Conservation (phyloP, 345 rosid species). For the Punica granatum region DNA sequence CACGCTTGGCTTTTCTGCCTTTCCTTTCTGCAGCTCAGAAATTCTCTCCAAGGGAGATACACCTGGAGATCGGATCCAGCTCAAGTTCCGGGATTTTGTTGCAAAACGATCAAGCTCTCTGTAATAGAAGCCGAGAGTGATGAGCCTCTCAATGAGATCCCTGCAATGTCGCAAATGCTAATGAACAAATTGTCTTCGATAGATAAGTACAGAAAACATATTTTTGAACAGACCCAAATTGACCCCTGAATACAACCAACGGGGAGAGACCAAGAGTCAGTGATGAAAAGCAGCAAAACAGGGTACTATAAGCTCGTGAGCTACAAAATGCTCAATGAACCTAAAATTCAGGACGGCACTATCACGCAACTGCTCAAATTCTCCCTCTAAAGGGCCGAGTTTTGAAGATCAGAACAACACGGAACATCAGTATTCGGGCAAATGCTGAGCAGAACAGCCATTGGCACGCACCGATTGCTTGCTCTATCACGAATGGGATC, state of each 20-base stretch:
- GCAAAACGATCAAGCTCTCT: slow-evolving; percentile 86
- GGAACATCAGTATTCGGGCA: too few species aligned
- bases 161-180: slow-evolving; percentile 21
- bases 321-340: too few species aligned
- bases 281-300: too few species aligned
- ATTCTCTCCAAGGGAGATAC: slow-evolving; percentile 44
- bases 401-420: not conserved
- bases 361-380: not conserved
- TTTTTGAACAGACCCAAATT: too few species aligned
- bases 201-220: not conserved
- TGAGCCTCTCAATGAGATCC: slow-evolving; percentile 80
- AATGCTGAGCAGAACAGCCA: too few species aligned
- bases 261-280: too few species aligned
- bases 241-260: too few species aligned
- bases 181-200: too few species aligned
- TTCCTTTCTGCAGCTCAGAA: slow-evolving; percentile 34
- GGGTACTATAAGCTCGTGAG: too few species aligned
- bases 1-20: slow-evolving; percentile 39
- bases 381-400: not conserved
- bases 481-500: not conserved
- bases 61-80: slow-evolving; percentile 64
- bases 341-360: too few species aligned
- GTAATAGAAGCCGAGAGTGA: slow-evolving; percentile 81
- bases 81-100: slow-evolving; percentile 62
- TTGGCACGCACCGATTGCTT: not conserved